Percentiles rank a stretch among this genome's conserved stretches.
Conservation (phyloP, 768 basidiomycete species). For the Crassisporium funariophilum region DNA sequence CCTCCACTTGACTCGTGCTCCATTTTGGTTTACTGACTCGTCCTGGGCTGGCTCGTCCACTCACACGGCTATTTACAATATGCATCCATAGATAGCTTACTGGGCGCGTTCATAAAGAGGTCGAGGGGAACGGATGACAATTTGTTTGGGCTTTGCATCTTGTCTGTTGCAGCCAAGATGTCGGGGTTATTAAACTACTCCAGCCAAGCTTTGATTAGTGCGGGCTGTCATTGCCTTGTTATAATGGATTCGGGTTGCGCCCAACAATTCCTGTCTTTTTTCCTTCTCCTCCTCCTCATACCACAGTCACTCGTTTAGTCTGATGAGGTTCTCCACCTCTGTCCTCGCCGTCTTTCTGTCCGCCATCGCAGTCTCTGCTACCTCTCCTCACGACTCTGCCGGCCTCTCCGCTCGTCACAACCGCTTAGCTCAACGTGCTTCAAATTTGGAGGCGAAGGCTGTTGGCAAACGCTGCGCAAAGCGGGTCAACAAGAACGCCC, state of each 20-base stretch:
- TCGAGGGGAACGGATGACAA: no score
- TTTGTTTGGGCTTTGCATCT: no score
- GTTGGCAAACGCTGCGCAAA: slow-evolving; percentile 26
- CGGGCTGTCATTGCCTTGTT: no score
- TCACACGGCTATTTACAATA: no score
- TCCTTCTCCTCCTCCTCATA: slow-evolving; percentile 9
- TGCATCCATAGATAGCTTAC: no score
- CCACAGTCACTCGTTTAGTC: slow-evolving; percentile 17
- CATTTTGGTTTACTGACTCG: no score
- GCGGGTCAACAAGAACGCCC: slow-evolving; percentile 16
- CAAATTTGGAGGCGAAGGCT: slow-evolving; percentile 17
- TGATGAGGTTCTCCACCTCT: slow-evolving; percentile 48
- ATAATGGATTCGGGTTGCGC: no score
- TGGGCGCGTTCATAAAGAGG: no score
- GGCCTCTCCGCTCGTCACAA: slow-evolving; percentile 37
- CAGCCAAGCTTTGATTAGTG: no score
- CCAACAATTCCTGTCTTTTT: background rate
- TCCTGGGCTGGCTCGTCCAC: no score
- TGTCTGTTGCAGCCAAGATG: no score
- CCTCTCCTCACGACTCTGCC: slow-evolving; percentile 28
- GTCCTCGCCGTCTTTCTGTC: slow-evolving; percentile 40
- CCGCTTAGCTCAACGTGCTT: slow-evolving; percentile 32
- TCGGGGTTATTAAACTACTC: no score
- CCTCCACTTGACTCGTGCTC: slow-evolving; percentile 6
- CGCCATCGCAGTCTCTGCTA: slow-evolving; percentile 33